Evolutionary conservation across 2,329 filamentous ascomycete genomes (phyloP), one percentile per base, ranked within the genome.

Genomic region (Stenocarpella maydis): DNA sequence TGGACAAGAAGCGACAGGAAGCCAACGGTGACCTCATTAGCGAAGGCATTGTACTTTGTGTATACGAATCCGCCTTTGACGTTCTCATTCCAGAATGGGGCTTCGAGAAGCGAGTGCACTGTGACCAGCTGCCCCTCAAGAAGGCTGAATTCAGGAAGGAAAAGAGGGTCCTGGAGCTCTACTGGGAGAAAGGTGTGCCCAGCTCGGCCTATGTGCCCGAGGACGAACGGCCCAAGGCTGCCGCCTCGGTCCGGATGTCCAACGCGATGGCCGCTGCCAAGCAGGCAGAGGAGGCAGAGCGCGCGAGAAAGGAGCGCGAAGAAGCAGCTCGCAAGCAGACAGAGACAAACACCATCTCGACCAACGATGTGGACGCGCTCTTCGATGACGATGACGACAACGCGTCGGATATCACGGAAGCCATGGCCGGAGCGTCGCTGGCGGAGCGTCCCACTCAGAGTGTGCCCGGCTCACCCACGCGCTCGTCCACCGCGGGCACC

Each of bases 91-190:
- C 96, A 7, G 95, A 99, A 78, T 99, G 94, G 85, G 96, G 96
- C 74, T 98, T 99, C 75, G 96, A 99, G 86, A 99, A 99, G 89
- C 93, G 96, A 73, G 96, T 99, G 65, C 96, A 99, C 82, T 99
- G 96, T 79, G 96, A 99, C 78, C 96, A 99, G 84, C 86, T 99
- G 78, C 96, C 96, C 37, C 85, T 99, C 74, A 95, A 98, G 88
- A 99, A 99, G 86, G 96, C 96, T n/a, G 96, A 99, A 79, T 99
- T 96, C 82, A 91, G 97, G 81, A 98, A 98, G 86, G 94, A 97
- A 79, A 93, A 95, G 83, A 90, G 96, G 68, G 89, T 98, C 37
- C 87, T 99, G 55, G 96, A 99, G 82, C 88, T 99, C 19, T 99
- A 98, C 86, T 99, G 96, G 96, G 96, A 99, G 90, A 99, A 98